Conservation (phyloP, 495 filamentous ascomycete genomes). For the Ramalina intermedia region DNA sequence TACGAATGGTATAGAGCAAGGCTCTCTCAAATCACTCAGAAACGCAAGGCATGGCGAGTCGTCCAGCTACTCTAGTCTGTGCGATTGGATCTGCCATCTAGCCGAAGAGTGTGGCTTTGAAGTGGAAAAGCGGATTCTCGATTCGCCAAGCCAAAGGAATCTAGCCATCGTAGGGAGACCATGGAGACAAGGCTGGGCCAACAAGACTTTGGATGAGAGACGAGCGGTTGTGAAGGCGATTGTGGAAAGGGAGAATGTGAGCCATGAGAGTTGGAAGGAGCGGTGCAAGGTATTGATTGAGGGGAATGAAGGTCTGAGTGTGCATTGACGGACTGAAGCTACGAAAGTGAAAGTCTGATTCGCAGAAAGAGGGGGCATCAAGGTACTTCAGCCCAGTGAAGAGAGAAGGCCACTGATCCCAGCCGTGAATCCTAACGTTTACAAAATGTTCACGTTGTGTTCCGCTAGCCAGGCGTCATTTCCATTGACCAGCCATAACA, state of each 20-base stretch:
- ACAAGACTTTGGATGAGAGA: constrained; percentile 8
- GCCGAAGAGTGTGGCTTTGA: constrained; percentile 57
- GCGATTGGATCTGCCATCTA: constrained; percentile 28
- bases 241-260: constrained; percentile 28
- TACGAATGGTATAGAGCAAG: constrained; percentile 18
- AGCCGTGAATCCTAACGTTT: too few relatives aligned
- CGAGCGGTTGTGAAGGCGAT: constrained; percentile 17
- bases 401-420: too few relatives aligned
- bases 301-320: constrained; percentile 1
- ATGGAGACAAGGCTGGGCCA: constrained; percentile 5
- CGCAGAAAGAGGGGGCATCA: too few relatives aligned
- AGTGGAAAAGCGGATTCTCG: constrained; percentile 63
- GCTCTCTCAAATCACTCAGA: constrained; percentile 31
- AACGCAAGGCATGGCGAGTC: constrained; percentile 12
- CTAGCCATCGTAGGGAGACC: constrained; percentile 56
- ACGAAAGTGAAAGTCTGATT: too few relatives aligned
- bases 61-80: constrained; percentile 17
- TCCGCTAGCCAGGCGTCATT: too few relatives aligned
- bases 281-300: constrained; percentile 25
- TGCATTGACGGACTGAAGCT: too few relatives aligned
- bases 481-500: too few relatives aligned
- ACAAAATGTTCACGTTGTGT: too few relatives aligned
- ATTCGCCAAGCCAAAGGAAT: constrained; percentile 86
- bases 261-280: constrained; percentile 33
- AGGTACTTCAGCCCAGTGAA: too few relatives aligned